Percentiles rank a stretch among this genome's conserved stretches.
These are phyloP conservation scores for Phycomyces blakesleeanus DNA, from an alignment of 192 early-diverging fungal species.

Conservation along the genomic window DNA sequence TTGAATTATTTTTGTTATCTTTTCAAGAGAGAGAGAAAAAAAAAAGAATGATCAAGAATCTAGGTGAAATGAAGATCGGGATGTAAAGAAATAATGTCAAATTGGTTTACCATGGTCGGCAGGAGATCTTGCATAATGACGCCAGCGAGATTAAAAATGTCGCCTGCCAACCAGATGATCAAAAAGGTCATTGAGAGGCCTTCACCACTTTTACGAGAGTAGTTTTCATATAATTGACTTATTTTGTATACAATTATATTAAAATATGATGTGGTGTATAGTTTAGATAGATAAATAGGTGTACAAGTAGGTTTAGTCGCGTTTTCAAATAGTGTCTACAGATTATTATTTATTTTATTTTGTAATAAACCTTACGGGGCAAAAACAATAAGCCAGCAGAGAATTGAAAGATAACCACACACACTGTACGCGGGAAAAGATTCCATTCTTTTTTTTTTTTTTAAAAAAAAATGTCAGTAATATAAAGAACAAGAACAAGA, in stretches of 20 bases:
- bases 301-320: background rate
- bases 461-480: background rate
- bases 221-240: conserved; percentile 76
- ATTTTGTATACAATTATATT: too few species aligned
- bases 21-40: conserved; percentile 7
- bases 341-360: too few species aligned
- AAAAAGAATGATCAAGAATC: background rate
- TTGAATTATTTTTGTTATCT: too few species aligned
- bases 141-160: conserved; percentile 71
- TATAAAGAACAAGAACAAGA: background rate
- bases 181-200: conserved; percentile 70
- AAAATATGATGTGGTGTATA: too few species aligned
- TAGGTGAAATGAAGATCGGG: too few species aligned
- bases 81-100: background rate
- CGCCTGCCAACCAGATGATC: conserved; percentile 74
- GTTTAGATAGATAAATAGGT: too few species aligned
- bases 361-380: conserved; percentile 76
- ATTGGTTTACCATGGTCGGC: conserved; percentile 56
- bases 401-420: conserved; percentile 63
- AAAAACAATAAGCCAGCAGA: conserved; percentile 80
- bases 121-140: conserved; percentile 69
- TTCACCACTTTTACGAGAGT: conserved; percentile 70
- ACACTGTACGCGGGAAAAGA: conserved; percentile 38
- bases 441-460: background rate
- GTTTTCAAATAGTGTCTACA: too few species aligned